Base-by-base conservation (phyloP, 176 grass and related monocot genomes). In the Lolium rigidum region DNA sequence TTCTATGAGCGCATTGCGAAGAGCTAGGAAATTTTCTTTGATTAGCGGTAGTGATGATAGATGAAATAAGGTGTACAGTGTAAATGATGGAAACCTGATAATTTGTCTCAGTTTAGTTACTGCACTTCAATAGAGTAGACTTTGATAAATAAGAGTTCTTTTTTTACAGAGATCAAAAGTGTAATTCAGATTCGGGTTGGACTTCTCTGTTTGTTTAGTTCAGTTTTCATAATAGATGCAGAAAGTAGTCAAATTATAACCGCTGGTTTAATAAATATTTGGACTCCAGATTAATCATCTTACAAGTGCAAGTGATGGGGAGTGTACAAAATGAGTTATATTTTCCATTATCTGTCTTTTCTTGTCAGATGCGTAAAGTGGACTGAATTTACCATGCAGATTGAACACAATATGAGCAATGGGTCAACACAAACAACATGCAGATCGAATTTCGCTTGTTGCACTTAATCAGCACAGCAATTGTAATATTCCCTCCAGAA, bases 1-100 rank as follows among this genome's bases (percentile, higher is more conserved):
- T 94, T 99, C 50, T 99, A 96, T 11, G 94, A 92, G 83, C 85
- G 94, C 61, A 54, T 89, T 51, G 82, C 28, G 35, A 83, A 46
- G 78, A 76, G 69, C 50, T 86, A 79, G 49, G 61, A 41, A 69
- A 17, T 68, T 5, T 55, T 13, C 46, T 55, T 75, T 22, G 71
- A 31, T 54, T 85, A 18, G 24, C 25, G 15, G 48, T 28, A n/a
- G 11, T 25, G 55, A 16, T 79, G 77, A 50, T 56, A 56, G 35
- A 46, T 62, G 57, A 25, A 82, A 73, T 83, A 74, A 83, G 14
- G 21, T 61, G 52, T 73, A 60, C 68, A 82, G 28, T 46, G 17
- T 46, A 17, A 17, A 70, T 24, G 64, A 41, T 51, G 75, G 17
- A 15, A 31, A 50, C 43, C 46, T 28, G 20, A 31, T 59, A 75